Conservation (phyloP, 306 rosid species). For the Fragaria nilgerrensis region DNA sequence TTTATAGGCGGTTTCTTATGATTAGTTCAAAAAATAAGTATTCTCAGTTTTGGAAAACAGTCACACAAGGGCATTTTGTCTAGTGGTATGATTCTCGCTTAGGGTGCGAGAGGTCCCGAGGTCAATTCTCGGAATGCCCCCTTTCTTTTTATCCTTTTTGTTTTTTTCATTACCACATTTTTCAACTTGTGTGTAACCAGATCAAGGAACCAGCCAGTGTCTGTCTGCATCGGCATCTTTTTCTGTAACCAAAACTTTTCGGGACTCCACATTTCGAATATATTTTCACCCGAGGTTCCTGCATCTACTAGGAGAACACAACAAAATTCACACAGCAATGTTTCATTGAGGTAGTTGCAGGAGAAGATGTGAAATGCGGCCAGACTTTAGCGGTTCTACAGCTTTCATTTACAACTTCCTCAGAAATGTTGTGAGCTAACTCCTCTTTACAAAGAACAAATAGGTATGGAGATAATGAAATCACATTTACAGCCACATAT, state of each 20-base stretch:
- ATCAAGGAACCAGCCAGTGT: not conserved
- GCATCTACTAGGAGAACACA: not conserved
- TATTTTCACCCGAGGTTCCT: not conserved
- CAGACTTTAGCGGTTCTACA: not conserved
- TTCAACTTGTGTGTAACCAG: too few species aligned
- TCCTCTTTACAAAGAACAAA: not conserved
- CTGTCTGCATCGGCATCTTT: not conserved
- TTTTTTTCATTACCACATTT: too few species aligned
- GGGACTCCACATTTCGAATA: not conserved
- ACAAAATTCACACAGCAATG: not conserved
- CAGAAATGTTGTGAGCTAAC: not conserved
- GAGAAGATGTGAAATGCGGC: not conserved
- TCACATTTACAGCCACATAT: not conserved
- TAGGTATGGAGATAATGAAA: not conserved
- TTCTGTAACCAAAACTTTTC: not conserved
- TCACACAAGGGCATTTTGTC: not conserved
- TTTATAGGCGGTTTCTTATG: too few species aligned
- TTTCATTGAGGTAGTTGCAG: not conserved
- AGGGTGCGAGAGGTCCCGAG: slow-evolving; percentile 8
- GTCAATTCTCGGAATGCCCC: slow-evolving; percentile 9
- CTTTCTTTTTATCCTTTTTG: not conserved
- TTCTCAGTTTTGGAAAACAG: not conserved
- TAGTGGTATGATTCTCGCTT: slow-evolving; percentile 9
- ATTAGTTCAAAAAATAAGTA: too few species aligned
- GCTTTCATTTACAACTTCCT: not conserved